Base-by-base conservation (phyloP, 352 stramenopile species). In the Globisporangium echinulatum region DNA sequence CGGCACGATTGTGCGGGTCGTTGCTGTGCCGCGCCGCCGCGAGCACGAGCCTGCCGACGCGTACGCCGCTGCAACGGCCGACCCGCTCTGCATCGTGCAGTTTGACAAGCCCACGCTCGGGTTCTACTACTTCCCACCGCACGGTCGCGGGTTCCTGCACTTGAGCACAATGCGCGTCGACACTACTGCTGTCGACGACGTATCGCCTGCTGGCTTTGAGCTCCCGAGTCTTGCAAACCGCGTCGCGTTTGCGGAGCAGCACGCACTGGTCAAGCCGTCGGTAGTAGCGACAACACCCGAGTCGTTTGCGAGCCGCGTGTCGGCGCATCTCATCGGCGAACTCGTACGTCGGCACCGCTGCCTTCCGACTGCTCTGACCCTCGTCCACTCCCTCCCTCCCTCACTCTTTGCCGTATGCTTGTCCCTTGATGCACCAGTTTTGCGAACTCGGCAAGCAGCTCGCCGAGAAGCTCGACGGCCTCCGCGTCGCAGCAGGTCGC, bases 401-500 rank as follows among this genome's bases (percentile, higher is more conserved):
- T 33, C 25, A 33, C 25, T 33, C 25, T 33, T 33, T 33, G 25
- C 25, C 25, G 25, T 33, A 33, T 33, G 25, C 25, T 33, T 33
- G 25, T 33, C 25, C 25, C 25, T 33, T 33, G 25, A 33, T 33
- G 25, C 3, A 33, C 25, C 85, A 77, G 82, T 94, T 88, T 19
- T 77, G 75, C 52, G 76, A 77, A 2, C 66, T 98, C n/a, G 75
- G 97, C 7, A 98, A 98, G 62, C 97, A 99, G 68, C 72, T 99
- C 25, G 80, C 82, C 39, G 97, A 99, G 69, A 99, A 99, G 64
- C 82, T 99, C 6, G 96, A 99, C 70, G 76, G 73, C 53, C 91
- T 99, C 49, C 79, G 97, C 39, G 70, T 84, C 14, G 79, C 90
- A 19, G 91, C 96, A 6, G 96, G 96, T 50, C 74, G 63, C 52